A percentile compares a stretch with the other conserved stretches of the same genome.
Conservation (phyloP, 495 filamentous ascomycete species). For the Penicillium robsamsonii region DNA sequence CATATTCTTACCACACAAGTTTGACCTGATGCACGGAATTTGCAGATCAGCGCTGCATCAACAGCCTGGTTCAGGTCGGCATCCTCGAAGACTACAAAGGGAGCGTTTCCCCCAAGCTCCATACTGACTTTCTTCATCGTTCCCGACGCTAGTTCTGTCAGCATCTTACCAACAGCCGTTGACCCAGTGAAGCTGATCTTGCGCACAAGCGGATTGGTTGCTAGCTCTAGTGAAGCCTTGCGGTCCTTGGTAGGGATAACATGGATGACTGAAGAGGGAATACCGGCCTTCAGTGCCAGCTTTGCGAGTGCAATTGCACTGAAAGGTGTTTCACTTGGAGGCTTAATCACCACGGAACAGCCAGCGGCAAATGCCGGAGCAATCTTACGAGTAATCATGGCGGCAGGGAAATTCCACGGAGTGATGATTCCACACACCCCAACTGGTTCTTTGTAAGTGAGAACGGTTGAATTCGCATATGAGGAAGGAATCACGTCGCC, state of each 20-base stretch:
- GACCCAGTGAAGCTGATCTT: slow-evolving; percentile 55
- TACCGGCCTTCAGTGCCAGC: slow-evolving; percentile 46
- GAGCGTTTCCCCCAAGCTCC: slow-evolving; percentile 87
- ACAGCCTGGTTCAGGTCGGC: slow-evolving; percentile 79
- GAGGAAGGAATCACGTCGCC: slow-evolving; percentile 66
- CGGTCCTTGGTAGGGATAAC: slow-evolving; percentile 25
- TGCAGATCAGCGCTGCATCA: slow-evolving; percentile 62
- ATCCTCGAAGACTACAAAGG: slow-evolving; percentile 83
- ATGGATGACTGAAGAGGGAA: slow-evolving; percentile 19
- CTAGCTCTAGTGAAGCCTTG: slow-evolving; percentile 29
- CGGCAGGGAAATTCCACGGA: slow-evolving; percentile 80
- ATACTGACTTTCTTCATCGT: slow-evolving; percentile 76
- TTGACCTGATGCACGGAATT: slow-evolving; percentile 52
- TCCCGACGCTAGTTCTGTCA: slow-evolving; percentile 49
- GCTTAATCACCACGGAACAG: slow-evolving; percentile 50
- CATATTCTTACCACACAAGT: slow-evolving; percentile 40
- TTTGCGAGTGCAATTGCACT: slow-evolving; percentile 44
- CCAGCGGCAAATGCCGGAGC: slow-evolving; percentile 54
- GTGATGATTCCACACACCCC: slow-evolving; percentile 39
- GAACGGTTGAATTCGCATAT: slow-evolving; percentile 39
- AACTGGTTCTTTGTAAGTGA: slow-evolving; percentile 35
- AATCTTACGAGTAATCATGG: too few species aligned
- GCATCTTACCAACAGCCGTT: slow-evolving; percentile 27
- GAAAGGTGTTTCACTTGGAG: slow-evolving; percentile 49
- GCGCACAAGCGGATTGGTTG: slow-evolving; percentile 18